Base-by-base conservation (phyloP, 2,329 filamentous ascomycete species). In the Alternaria panax region DNA sequence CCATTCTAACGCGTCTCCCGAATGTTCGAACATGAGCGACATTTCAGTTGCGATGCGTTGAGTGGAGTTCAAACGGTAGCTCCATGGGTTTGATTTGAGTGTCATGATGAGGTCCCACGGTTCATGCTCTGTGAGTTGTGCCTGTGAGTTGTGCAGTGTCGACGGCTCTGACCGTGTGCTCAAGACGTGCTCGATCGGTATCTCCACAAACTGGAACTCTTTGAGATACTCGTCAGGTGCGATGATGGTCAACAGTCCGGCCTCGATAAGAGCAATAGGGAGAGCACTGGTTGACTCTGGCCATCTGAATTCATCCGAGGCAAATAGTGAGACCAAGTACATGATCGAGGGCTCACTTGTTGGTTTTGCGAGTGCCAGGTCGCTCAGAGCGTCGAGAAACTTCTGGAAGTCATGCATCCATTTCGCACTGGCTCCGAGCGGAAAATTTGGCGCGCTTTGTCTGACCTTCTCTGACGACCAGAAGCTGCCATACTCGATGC, bases 391-490 rank as follows among this genome's bases (percentile, higher is more conserved):
- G 27, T 78, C 71, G 20, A 77, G 56, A 34, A 71, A 76, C 4
- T 34, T 50, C 30, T 76, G 71, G 20, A 77, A 76, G 5, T 65
- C 40, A 7, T 45, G 11, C 61, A 74, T 71, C 76, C 75, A 78
- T 2, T 42, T 43, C 2, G 63, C 50, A 14, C 43, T 57, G 24
- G 60, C 45, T 1, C 58, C 41, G 11, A 34, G 47, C 1, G 75
- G 73, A 47, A 78, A 78, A 18, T 56, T 57, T 1, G 64, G 64
- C 14, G 55, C 65, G 25, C 65, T 70, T 36, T 71, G 60, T 11
- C 51, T 46, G 2, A 72, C 60, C 32, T 69, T 68, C 14, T 65
- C 66, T 4, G 69, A 68, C 1, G 63, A 51, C 75, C 74, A 78
- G 61, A 75, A 75, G 22, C 54, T 59, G 20, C 52, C 25, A 32